A percentile compares a stretch with the other conserved stretches of the same genome.
Evolutionary conservation across 208 protist species (phyloP).

Genomic region (Phytomonas sp.): DNA sequence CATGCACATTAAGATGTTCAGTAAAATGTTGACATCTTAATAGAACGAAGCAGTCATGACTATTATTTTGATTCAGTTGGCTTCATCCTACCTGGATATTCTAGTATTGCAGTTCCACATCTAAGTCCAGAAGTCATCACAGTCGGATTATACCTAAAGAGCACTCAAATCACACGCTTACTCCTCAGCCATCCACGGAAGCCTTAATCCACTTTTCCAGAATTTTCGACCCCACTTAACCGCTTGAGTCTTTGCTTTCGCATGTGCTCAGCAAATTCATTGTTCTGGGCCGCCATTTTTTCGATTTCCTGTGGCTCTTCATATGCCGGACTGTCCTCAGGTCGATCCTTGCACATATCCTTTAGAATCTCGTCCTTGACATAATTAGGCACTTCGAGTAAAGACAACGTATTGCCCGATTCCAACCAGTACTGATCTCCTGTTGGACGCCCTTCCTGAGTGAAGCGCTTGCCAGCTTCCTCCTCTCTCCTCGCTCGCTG

Average conservation of each 20-base stretch:
- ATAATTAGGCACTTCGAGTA: slow-evolving; percentile 41
- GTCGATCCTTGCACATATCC: slow-evolving; percentile 55
- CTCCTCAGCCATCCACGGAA: neutral
- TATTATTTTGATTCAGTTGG: neutral
- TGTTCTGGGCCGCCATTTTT: slow-evolving; percentile 22
- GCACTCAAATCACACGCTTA: neutral
- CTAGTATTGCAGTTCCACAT: neutral
- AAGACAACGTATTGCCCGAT: slow-evolving; percentile 52
- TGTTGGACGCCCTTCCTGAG: slow-evolving; percentile 67
- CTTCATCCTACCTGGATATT: neutral
- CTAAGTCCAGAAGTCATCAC: neutral
- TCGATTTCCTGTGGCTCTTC: slow-evolving; percentile 32
- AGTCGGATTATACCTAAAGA: neutral
- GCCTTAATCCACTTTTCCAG: neutral
- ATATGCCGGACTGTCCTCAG: slow-evolving; percentile 46
- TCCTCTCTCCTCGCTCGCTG: slow-evolving; percentile 49
- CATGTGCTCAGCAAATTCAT: slow-evolving; percentile 47
- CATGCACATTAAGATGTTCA: neutral
- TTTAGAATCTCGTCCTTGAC: slow-evolving; percentile 75
- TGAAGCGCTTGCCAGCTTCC: slow-evolving; percentile 38
- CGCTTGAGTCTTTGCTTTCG: slow-evolving; percentile 36
- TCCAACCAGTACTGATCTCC: slow-evolving; percentile 87
- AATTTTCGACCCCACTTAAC: slow-evolving; percentile 14
- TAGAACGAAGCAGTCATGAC: neutral
- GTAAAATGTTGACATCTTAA: neutral